A percentile compares a stretch with the other conserved stretches of the same genome.
phyloP scores from a whole-genome alignment of 768 basidiomycete genomes.

The Kwoniella europaea region DNA sequence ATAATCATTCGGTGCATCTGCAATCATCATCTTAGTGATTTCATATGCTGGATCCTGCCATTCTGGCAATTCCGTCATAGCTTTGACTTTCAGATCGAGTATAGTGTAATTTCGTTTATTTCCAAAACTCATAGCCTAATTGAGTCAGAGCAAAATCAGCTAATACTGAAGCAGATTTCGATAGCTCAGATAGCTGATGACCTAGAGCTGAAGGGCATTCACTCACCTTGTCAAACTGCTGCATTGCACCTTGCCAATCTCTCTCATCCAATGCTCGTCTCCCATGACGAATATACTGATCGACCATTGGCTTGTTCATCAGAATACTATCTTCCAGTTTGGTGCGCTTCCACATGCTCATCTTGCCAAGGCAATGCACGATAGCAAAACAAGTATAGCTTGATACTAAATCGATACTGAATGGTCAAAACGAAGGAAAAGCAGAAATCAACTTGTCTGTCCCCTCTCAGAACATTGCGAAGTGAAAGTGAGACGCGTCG shows the following conservation, averaged over 20 bases:
- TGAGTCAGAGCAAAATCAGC: conserved; percentile 1
- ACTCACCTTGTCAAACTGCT: conserved; percentile 31
- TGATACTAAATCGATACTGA: not conserved
- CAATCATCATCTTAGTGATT: conserved; percentile 19
- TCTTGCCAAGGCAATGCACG: not conserved
- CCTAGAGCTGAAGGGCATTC: not conserved
- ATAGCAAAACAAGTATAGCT: not conserved
- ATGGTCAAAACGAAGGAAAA: not conserved
- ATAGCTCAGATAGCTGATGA: too few species aligned
- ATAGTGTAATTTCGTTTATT: conserved; percentile 6
- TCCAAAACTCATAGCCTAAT: conserved; percentile 19
- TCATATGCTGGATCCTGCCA: conserved; percentile 19
- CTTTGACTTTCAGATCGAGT: conserved; percentile 21
- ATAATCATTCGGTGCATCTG: conserved; percentile 15
- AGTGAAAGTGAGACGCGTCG: conserved; percentile 15
- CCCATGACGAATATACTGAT: conserved; percentile 9
- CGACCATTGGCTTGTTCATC: not conserved
- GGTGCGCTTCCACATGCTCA: not conserved
- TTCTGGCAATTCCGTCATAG: conserved; percentile 17
- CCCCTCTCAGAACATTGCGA: conserved; percentile 2
- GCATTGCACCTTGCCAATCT: conserved; percentile 17
- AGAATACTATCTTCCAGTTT: not conserved
- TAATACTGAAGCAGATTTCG: not conserved
- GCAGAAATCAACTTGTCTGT: conserved; percentile 5
- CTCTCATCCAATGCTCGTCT: conserved; percentile 4